Evolutionary conservation across 2,329 filamentous ascomycete species (phyloP).

Genomic region (Pseudocercospora eumusae): DNA sequence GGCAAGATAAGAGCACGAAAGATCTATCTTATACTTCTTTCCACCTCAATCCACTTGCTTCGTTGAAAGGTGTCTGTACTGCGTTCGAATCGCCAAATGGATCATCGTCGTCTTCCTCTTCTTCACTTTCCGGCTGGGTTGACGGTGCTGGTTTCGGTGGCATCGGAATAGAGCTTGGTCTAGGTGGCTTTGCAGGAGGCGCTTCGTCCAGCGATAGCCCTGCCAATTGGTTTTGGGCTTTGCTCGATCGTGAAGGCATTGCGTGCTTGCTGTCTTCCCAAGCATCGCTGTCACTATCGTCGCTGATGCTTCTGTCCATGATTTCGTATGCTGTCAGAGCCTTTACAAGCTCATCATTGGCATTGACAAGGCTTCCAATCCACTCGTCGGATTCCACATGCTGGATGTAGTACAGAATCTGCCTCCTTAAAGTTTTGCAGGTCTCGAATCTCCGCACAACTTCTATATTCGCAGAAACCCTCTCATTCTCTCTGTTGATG

Average conservation of each 20-base stretch:
- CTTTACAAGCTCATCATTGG: constrained; percentile 93
- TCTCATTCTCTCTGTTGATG: constrained; percentile 85
- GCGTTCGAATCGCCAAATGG: constrained; percentile 85
- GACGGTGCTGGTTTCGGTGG: constrained; percentile 35
- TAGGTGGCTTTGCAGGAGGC: constrained; percentile 53
- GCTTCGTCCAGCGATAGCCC: constrained; percentile 47
- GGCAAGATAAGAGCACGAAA: background rate
- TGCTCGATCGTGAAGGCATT: constrained; percentile 14
- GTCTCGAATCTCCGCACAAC: constrained; percentile 77
- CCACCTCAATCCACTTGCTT: constrained; percentile 35
- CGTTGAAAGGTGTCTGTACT: constrained; percentile 54
- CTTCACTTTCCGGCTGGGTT: constrained; percentile 44
- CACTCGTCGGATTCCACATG: constrained; percentile 88
- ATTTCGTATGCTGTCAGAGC: constrained; percentile 94
- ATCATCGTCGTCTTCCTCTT: constrained; percentile 71
- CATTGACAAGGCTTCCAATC: constrained; percentile 85
- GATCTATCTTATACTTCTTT: constrained; percentile 39
- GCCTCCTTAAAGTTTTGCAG: constrained; percentile 81
- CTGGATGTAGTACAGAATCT: constrained; percentile 89
- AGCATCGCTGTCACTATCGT: constrained; percentile 65
- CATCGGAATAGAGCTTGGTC: constrained; percentile 42
- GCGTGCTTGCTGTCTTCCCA: constrained; percentile 47
- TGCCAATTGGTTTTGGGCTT: constrained; percentile 46
- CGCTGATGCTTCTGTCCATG: constrained; percentile 80
- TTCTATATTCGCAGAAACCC: constrained; percentile 79